Base-by-base conservation (phyloP, 2,329 filamentous ascomycete species). In the Emmonsia crescens region DNA sequence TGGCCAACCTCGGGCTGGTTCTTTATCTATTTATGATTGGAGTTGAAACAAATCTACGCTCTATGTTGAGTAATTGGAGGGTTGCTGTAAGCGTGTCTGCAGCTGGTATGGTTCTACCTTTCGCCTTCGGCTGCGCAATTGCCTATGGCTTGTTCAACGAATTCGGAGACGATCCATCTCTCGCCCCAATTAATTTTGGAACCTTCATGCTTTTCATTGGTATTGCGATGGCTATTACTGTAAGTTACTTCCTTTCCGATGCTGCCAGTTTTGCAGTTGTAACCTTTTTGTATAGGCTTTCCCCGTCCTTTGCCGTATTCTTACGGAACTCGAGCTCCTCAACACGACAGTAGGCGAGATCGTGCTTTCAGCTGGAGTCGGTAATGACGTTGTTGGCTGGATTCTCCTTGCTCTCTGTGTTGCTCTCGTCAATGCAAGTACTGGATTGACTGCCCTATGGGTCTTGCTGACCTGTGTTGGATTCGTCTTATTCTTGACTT, bases 351-450 rank as follows among this genome's bases (percentile, higher is more conserved):
- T 65, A 51, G 91, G 91, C 70, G 83, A 94, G 52, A 93, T 92
- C 40, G 88, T 90, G 1, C 81, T 96, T 14, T 89, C 90, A 6
- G 91, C 91, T 5, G 93, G 93, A 59, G 91, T 96, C 16, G 91
- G 90, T 1, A 96, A 97, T 72, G 93, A 97, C 70, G 91, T 94
- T 19, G 85, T 88, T 3, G 89, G 90, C 62, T 97, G 93, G 93
- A 87, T 96, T 66, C 79, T 97, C 19, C 85, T 97, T 29, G 93
- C 93, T 0, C 86, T 97, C 33, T 96, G 93, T 67, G 92, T 97
- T 40, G 89, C 93, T 0, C 82, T 97, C 31, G 92, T 96, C 69
- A 97, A 97, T 71, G 91, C 92, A 36, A 86, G 85, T 19, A 87
- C 83, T 52, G 93, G 93, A 0, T 74, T 97, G 24, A 87, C 90